Percentiles rank a stretch among this genome's conserved stretches.
Evolutionary conservation across 768 basidiomycete genomes (phyloP).

Genomic region (Lactarius hatsudake): DNA sequence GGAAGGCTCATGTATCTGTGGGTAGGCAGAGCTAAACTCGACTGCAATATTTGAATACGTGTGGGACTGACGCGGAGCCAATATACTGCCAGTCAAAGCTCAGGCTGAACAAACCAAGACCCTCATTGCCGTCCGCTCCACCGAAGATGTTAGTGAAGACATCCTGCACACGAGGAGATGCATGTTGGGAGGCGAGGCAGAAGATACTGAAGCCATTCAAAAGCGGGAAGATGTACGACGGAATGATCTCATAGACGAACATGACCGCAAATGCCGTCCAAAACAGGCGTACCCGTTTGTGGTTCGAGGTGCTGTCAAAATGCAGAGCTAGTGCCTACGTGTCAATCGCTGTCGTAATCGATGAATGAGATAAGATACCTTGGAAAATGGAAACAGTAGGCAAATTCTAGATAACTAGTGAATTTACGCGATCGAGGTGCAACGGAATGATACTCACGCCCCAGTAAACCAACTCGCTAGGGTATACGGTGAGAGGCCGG

Average conservation of each 20-base stretch:
- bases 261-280: slow-evolving; percentile 51
- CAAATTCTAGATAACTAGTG: slow-evolving; percentile 40
- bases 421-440: not conserved
- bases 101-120: slow-evolving; percentile 56
- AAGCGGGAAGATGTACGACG: slow-evolving; percentile 60
- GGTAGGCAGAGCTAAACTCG: not conserved
- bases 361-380: slow-evolving; percentile 34
- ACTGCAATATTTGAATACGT: not conserved
- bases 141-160: slow-evolving; percentile 65
- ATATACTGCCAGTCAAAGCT: slow-evolving; percentile 74
- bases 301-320: slow-evolving; percentile 43
- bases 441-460: slow-evolving; percentile 35
- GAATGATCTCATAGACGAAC: slow-evolving; percentile 53
- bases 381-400: slow-evolving; percentile 61
- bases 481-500: slow-evolving; percentile 57
- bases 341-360: slow-evolving; percentile 21
- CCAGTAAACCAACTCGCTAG: slow-evolving; percentile 67
- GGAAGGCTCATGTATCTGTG: slow-evolving; percentile 48
- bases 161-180: slow-evolving; percentile 42
- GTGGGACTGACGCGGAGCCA: slow-evolving; percentile 37
- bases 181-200: slow-evolving; percentile 56
- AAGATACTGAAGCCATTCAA: slow-evolving; percentile 59
- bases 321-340: slow-evolving; percentile 46
- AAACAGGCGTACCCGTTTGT: slow-evolving; percentile 51
- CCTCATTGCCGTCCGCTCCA: slow-evolving; percentile 64